phyloP scores from a whole-genome alignment of 306 rosid genomes.

The Sicyos baderoa region DNA sequence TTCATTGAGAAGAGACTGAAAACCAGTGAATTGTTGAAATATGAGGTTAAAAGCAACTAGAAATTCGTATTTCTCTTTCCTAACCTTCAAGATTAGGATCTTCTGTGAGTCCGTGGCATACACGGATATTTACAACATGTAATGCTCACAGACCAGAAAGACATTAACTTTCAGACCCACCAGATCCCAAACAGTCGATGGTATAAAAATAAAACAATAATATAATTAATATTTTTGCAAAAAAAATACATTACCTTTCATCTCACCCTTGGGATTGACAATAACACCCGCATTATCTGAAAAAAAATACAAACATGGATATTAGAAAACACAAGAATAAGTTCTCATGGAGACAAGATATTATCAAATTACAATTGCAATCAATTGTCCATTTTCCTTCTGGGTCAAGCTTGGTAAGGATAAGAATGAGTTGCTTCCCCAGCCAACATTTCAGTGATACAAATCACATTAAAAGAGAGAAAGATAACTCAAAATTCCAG shows the following conservation, averaged over 20 bases:
- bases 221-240: background rate
- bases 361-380: background rate
- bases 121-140: background rate
- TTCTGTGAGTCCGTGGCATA: background rate
- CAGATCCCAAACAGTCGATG: background rate
- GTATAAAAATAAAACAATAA: background rate
- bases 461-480: background rate
- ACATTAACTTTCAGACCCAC: slow-evolving; percentile 43
- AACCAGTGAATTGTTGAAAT: too few relatives aligned
- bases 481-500: background rate
- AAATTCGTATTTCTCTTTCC: too few relatives aligned
- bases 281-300: slow-evolving; percentile 86
- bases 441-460: background rate
- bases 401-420: background rate
- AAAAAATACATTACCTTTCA: slow-evolving; percentile 49
- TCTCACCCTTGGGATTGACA: slow-evolving; percentile 84
- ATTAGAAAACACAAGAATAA: background rate
- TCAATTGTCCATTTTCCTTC: background rate
- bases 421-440: background rate
- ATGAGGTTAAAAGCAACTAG: too few relatives aligned
- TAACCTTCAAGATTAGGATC: background rate
- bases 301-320: background rate
- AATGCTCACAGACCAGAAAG: background rate
- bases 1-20: background rate
- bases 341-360: background rate